Percentiles rank a stretch among this genome's conserved stretches.
Evolutionary conservation across 176 grass and related monocot genomes (phyloP).

Genomic region (Carex kokanica): DNA sequence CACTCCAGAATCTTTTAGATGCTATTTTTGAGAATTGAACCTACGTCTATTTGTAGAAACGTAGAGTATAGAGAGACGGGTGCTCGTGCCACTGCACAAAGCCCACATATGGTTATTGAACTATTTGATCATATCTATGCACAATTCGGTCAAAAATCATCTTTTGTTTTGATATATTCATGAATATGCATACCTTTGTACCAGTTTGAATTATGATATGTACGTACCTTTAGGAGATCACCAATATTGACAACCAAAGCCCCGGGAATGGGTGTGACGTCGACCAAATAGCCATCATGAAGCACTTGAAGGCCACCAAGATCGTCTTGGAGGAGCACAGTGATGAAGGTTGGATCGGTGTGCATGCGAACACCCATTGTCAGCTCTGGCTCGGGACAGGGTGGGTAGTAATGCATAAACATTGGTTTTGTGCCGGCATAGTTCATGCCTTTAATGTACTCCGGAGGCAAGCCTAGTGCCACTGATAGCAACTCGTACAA

Average conservation of each 20-base stretch:
- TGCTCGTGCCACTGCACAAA: too few relatives aligned
- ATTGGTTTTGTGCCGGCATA: conserved; percentile 14
- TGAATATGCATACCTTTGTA: too few relatives aligned
- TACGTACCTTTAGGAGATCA: conserved; percentile 25
- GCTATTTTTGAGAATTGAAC: too few relatives aligned
- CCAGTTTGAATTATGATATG: too few relatives aligned
- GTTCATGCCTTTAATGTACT: background rate
- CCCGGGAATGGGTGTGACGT: background rate
- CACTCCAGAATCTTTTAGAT: too few relatives aligned
- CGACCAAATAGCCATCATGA: background rate
- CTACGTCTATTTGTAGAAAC: too few relatives aligned
- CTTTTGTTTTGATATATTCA: too few relatives aligned
- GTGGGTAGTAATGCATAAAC: conserved; percentile 26
- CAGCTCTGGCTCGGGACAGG: conserved; percentile 31
- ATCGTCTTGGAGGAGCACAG: conserved; percentile 34
- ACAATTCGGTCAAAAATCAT: too few relatives aligned
- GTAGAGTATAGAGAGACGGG: too few relatives aligned
- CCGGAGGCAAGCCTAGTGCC: conserved; percentile 16
- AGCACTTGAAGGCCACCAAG: conserved; percentile 33
- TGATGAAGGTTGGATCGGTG: conserved; percentile 28
- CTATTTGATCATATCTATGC: too few relatives aligned
- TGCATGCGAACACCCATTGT: conserved; percentile 27
- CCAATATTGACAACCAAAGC: conserved; percentile 32
- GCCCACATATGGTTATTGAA: too few relatives aligned
- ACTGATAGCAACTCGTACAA: conserved; percentile 27